These are phyloP conservation scores for Conoideocrella luteorostrata DNA, from an alignment of 2,329 filamentous ascomycete genomes.

Conservation along the genomic window DNA sequence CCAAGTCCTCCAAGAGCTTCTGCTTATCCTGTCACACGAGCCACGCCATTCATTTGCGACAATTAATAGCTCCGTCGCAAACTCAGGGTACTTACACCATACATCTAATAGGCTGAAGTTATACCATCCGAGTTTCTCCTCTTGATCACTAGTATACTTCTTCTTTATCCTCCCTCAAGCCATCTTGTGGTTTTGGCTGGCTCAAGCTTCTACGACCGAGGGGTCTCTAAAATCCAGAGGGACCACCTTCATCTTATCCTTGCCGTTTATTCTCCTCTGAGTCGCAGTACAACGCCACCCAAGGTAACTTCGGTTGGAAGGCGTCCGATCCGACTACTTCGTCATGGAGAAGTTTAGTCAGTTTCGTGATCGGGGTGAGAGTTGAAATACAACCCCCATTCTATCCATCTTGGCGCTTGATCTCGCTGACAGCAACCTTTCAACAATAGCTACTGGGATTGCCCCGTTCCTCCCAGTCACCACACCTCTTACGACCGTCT, in stretches of 20 bases:
- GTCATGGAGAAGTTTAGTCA: conserved; percentile 95
- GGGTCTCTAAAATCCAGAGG: too few species aligned
- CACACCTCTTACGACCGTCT: conserved; percentile 55
- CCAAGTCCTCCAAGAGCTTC: neutral
- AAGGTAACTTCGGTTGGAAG: neutral
- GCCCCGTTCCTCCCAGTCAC: conserved; percentile 87
- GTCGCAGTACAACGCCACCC: neutral
- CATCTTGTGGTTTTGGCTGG: neutral
- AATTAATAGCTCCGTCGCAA: neutral
- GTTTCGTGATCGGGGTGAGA: conserved; percentile 76
- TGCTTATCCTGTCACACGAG: neutral
- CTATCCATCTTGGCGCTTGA: neutral
- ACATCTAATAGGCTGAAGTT: neutral
- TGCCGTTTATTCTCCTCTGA: too few species aligned
- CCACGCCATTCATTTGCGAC: neutral
- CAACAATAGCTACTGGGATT: conserved; percentile 73
- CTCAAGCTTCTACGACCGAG: neutral
- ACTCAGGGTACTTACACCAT: neutral
- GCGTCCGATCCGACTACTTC: neutral
- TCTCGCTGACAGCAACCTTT: neutral
- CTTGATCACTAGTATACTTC: neutral
- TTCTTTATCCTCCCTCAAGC: neutral
- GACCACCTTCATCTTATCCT: too few species aligned
- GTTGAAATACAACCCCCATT: too few species aligned
- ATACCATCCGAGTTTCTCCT: neutral